phyloP scores from a whole-genome alignment of 2,329 filamentous ascomycete genomes.

The Penicillium sp. region DNA sequence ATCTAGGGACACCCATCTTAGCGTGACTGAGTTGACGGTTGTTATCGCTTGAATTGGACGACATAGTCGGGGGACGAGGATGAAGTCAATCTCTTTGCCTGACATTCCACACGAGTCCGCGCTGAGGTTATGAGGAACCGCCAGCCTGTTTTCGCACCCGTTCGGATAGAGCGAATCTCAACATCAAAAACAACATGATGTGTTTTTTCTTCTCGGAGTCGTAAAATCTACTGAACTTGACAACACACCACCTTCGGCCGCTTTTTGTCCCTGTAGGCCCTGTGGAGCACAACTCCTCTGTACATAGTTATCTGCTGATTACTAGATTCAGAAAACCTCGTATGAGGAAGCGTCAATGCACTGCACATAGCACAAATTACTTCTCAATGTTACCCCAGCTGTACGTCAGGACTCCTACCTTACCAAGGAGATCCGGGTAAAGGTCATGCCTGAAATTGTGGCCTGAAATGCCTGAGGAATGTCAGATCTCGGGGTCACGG shows the following conservation, averaged over 20 bases:
- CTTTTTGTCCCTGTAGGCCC: no score
- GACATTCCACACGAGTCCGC: background rate
- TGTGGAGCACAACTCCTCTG: no score
- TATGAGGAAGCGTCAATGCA: no score
- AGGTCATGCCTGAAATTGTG: background rate
- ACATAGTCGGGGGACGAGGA: background rate
- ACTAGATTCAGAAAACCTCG: no score
- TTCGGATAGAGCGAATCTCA: background rate
- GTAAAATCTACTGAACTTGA: no score
- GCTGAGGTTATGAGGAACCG: background rate
- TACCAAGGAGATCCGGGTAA: background rate
- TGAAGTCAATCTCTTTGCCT: background rate
- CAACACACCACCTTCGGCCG: no score
- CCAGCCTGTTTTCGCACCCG: background rate
- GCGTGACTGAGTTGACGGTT: background rate
- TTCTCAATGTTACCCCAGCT: no score
- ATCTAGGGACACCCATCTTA: background rate
- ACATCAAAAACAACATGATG: background rate
- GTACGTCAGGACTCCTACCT: no score
- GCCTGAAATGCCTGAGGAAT: conserved; percentile 5
- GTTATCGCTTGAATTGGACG: background rate
- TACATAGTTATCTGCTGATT: no score
- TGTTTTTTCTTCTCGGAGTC: no score
- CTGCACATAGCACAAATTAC: no score
- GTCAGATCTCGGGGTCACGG: conserved; percentile 14